phyloP scores from a whole-genome alignment of 495 filamentous ascomycete species.

The Aspergillus funiculosus region DNA sequence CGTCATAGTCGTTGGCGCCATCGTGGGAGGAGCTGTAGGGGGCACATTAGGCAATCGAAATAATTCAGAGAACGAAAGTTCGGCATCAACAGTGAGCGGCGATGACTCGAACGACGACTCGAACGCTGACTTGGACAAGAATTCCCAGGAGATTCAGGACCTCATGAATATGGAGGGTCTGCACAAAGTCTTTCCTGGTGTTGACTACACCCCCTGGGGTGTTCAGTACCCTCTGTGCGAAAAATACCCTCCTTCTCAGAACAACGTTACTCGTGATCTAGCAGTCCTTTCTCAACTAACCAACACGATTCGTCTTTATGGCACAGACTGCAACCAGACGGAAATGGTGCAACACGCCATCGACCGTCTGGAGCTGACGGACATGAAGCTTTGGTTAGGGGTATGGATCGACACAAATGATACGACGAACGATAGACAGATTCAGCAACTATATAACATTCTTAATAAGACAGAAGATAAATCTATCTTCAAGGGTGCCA shows the following conservation, averaged over 20 bases:
- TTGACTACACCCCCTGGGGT: constrained; percentile 92
- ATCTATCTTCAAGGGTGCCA: constrained; percentile 72
- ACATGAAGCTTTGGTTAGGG: constrained; percentile 90
- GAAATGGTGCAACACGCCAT: constrained; percentile 88
- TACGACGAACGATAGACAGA: constrained; percentile 77
- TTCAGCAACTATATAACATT: constrained; percentile 74
- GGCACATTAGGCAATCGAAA: constrained; percentile 54
- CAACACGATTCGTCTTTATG: constrained; percentile 84
- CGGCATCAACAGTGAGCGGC: constrained; percentile 21
- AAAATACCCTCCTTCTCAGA: constrained; percentile 72
- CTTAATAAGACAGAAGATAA: constrained; percentile 60
- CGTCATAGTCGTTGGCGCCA: constrained; percentile 59
- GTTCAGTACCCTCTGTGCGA: constrained; percentile 86
- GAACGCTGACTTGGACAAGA: constrained; percentile 64
- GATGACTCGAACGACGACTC: constrained; percentile 40
- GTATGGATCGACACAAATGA: constrained; percentile 87
- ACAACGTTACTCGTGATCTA: constrained; percentile 89
- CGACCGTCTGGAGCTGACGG: constrained; percentile 60
- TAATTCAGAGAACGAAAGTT: constrained; percentile 7
- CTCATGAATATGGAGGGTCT: constrained; percentile 74
- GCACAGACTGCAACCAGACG: constrained; percentile 97
- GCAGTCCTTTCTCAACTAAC: constrained; percentile 89
- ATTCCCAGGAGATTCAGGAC: constrained; percentile 74
- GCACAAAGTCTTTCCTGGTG: constrained; percentile 92
- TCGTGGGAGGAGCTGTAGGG: constrained; percentile 74